Evolutionary conservation across 371 early-diverging fungal species (phyloP), one percentile per base, ranked within the genome.

Genomic region (Syncephalastrum sp.): DNA sequence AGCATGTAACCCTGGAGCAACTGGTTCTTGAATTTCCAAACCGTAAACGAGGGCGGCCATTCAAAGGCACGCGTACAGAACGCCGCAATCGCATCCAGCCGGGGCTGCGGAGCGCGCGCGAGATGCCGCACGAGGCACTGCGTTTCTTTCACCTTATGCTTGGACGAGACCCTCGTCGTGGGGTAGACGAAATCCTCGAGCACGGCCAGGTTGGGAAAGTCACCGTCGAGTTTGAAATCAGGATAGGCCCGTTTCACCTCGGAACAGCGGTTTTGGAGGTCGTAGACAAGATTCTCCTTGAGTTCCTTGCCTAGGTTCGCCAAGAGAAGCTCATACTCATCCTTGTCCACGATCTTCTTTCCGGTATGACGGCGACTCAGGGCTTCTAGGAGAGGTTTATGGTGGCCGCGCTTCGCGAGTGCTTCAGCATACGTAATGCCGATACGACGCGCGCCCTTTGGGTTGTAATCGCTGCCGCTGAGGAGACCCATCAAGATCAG

Each of bases 401-500:
- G 72, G 15, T 57, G 56, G 19, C 59, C 65, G 23, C 57, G 53
- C 55, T 61, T 48, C 1, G 74, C 68, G 4, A 77, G 25, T 0
- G 63, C 72, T 23, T 67, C 63, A 1, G 74, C 72, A 0, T 62
- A 24, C 0, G 55, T 27, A 7, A 69, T 68, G 5, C 77, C 77
- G 2, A 77, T 59, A 0, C 67, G 61, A 3, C 24, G 38, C 4
- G 57, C 63, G 3, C 77, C 77, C 12, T 56, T 42, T 2, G 66
- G 45, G 25, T 64, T 56, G 45, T 77, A 77, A 42, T 74, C 74
- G n/a, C 58, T 62, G 10, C 77, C 77, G 15, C 63, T 52, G 7
- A 77, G 38, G 4, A 77, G 47, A 6, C 65, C 77, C 3, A 77
- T 69, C n/a, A 77, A 42, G 3, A 77, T 72, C 38, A 77, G n/a